Base-by-base conservation (phyloP, 2,329 filamentous ascomycete genomes). In the Botrytis medusae region DNA sequence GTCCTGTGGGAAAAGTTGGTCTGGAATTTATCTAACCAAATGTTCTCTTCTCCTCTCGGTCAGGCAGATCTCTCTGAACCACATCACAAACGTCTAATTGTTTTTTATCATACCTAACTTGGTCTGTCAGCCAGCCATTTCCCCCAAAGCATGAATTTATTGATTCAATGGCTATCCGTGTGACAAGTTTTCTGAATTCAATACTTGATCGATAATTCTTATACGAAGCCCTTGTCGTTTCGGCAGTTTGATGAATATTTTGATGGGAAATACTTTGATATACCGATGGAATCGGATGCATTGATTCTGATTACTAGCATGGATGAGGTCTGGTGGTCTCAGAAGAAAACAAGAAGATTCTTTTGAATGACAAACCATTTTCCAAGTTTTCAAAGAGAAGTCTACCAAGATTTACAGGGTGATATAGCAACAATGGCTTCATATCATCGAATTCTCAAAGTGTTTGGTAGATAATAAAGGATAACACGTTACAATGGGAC, bases 371-470 rank as follows among this genome's bases (percentile, higher is more conserved):
- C 5, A 42, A 8, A 5, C 9, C 7, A 6, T 20, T 20, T 8
- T 10, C 8, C 25, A 4, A 1, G 1, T 10, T 4, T 62, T n/a
- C 1, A 14, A 44, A 4, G n/a, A 44, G 16, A 9, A 6, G 22
- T 40, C 7, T 48, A 5, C 6, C 57, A 20, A 59, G 59, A 6
- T 32, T 25, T 61, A 54, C 25, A 22, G 48, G 64, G n/a, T 68
- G 68, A 74, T 48, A 22, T 32, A 70, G 65, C 16, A 44, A 42
- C 2, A 44, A 81, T 81, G 80, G 77, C 80, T 40, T 82, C 81
- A 16, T 82, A 82, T 69, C 80, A 81, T 69, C 79, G 80, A 37
- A 75, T 82, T 12, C 75, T 82, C 14, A 75, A 81, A 67, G 77
- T 79, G 8, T 81, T 81, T 71, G 80, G 78, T 20, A 75, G 80